phyloP scores from a whole-genome alignment of 495 filamentous ascomycete genomes.

The Talaromyces nanjingensis region DNA sequence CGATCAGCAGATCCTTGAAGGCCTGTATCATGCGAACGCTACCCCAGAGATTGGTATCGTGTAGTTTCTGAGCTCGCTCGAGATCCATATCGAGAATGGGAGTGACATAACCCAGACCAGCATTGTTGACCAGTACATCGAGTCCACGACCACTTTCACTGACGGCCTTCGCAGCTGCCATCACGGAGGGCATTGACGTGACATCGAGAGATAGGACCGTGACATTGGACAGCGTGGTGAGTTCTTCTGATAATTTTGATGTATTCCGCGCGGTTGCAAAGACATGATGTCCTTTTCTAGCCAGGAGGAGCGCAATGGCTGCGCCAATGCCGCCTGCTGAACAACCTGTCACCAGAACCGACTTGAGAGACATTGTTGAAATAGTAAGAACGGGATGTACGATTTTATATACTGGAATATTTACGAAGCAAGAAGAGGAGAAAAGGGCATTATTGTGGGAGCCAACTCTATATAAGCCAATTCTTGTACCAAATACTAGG shows the following conservation, averaged over 20 bases:
- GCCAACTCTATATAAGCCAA: background rate
- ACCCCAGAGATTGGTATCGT: constrained; percentile 26
- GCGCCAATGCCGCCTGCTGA: constrained; percentile 33
- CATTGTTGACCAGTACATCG: constrained; percentile 28
- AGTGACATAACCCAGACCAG: constrained; percentile 17
- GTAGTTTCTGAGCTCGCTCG: constrained; percentile 17
- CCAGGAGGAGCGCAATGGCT: constrained; percentile 27
- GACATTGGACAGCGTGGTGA: constrained; percentile 15
- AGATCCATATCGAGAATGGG: constrained; percentile 24
- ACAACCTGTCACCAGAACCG: constrained; percentile 37
- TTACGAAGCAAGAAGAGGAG: background rate
- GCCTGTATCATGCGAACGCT: constrained; percentile 13
- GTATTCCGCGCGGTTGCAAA: constrained; percentile 32
- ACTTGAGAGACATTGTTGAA: constrained; percentile 3
- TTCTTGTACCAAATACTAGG: background rate
- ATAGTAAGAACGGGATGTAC: background rate
- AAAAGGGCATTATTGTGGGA: background rate
- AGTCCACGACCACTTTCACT: constrained; percentile 11
- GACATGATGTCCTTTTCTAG: constrained; percentile 28
- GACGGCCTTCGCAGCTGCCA: constrained; percentile 11
- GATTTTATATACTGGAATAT: background rate
- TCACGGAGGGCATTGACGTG: constrained; percentile 22
- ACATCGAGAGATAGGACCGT: constrained; percentile 24
- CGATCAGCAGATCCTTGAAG: constrained; percentile 10
- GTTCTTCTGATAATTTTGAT: constrained; percentile 23